Conservation (phyloP, 2,329 filamentous ascomycete genomes). For the Fusarium sp. region DNA sequence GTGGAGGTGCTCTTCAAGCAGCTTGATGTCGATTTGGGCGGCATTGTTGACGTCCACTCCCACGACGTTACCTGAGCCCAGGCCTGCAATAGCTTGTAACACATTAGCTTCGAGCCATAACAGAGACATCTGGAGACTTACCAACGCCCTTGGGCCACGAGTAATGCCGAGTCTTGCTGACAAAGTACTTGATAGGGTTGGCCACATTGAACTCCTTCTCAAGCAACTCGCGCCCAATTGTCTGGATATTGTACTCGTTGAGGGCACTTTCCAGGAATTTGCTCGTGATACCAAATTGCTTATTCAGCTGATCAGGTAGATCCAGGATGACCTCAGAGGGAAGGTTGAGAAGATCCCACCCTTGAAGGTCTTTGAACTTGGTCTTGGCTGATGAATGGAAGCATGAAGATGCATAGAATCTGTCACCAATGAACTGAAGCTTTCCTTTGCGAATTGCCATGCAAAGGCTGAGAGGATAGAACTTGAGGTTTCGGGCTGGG, state of each 20-base stretch:
- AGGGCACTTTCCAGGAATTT: slow-evolving; percentile 47
- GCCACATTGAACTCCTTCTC: slow-evolving; percentile 49
- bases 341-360: slow-evolving; percentile 60
- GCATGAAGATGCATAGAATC: slow-evolving; percentile 53
- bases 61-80: slow-evolving; percentile 57
- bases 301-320: slow-evolving; percentile 52
- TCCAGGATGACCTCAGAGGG: slow-evolving; percentile 53
- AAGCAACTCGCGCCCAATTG: slow-evolving; percentile 52
- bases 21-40: slow-evolving; percentile 52
- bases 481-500: slow-evolving; percentile 59
- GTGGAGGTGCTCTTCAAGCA: slow-evolving; percentile 49
- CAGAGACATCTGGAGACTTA: slow-evolving; percentile 32
- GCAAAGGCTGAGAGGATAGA: slow-evolving; percentile 56
- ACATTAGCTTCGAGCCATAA: not conserved
- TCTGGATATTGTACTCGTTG: slow-evolving; percentile 51
- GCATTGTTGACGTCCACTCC: slow-evolving; percentile 54
- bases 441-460: slow-evolving; percentile 51
- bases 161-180: slow-evolving; percentile 58
- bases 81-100: slow-evolving; percentile 53
- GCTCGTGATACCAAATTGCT: slow-evolving; percentile 54
- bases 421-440: slow-evolving; percentile 52
- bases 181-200: slow-evolving; percentile 51
- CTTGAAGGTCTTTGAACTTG: slow-evolving; percentile 50
- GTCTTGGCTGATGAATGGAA: slow-evolving; percentile 45
- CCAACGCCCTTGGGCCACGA: slow-evolving; percentile 62